Evolutionary conservation across 495 filamentous ascomycete genomes (phyloP), one percentile per base, ranked within the genome.

Genomic region (Massariosphaeria phaeospora): DNA sequence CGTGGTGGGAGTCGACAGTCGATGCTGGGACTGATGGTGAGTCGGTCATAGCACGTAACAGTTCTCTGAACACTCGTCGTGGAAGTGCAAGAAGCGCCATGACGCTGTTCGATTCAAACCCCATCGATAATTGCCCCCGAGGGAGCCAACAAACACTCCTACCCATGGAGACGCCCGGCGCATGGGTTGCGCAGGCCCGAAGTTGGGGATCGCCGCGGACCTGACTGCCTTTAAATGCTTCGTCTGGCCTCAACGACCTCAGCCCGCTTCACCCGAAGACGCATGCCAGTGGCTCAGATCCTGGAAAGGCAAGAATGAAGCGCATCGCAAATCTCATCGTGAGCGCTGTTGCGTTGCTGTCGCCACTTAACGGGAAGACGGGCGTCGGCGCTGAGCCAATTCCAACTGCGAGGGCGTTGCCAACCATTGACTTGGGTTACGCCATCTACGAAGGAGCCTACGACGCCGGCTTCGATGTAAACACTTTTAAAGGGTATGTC

Each of bases 381-480:
- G 24, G 26, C 17, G 34, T 48, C 35, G 15, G 20, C 13, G 38
- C 46, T 12, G 51, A 61, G 45, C 46, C 52, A 2, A 45, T 55
- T 23, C 38, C 38, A 3, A 50, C 25, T 33, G 42, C 39, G 15
- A 18, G 48, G 20, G 56, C 49, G 13, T 26, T 35, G n/a, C 55
- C 50, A 2, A 51, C 36, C 2, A 52, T 67, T 13, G 65, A 67
- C 45, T 29, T 67, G 40, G 65, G 62, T 30, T 62, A 65, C 31
- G 39, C 54, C 13, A 36, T 52, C 0, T 60, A 67, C 40, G 40
- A 58, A 25, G 56, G 57, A 6, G 23, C 31, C 17, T 36, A 55
- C 24, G 46, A 58, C 35, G 13, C 33, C 9, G 17, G 12, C 10
- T 36, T 17, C 38, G 31, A 20, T 11, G 30, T 52, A 12, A 57